These are phyloP conservation scores for Saprolegnia diclina DNA, from an alignment of 352 stramenopile genomes.

Conservation along the genomic window DNA sequence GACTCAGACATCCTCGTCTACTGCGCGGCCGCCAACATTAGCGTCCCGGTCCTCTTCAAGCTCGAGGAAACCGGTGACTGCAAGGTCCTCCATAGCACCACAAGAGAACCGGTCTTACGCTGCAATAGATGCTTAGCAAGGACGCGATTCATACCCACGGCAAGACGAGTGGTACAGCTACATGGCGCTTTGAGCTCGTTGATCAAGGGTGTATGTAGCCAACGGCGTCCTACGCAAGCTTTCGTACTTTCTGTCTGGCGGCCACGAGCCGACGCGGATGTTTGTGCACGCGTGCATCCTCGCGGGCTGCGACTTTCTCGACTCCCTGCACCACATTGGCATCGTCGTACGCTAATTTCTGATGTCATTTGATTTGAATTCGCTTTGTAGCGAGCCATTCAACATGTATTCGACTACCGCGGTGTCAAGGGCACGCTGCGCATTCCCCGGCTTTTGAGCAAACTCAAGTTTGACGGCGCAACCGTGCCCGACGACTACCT, in stretches of 20 bases:
- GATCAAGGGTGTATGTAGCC: conserved; percentile 24
- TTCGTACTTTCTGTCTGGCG: conserved; percentile 45
- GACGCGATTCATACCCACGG: conserved; percentile 47
- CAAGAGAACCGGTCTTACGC: not conserved
- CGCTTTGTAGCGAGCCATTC: conserved; percentile 48
- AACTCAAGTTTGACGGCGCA: conserved; percentile 42
- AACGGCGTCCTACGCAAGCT: conserved; percentile 64
- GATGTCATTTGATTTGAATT: not conserved
- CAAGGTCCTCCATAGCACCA: conserved; percentile 33
- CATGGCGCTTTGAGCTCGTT: not conserved
- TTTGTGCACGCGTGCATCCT: conserved; percentile 75
- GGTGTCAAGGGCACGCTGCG: conserved; percentile 48
- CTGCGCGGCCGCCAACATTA: conserved; percentile 47
- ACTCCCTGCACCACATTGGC: conserved; percentile 69
- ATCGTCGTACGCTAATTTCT: conserved; percentile 45
- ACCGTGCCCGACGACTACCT: conserved; percentile 50
- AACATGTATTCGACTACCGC: conserved; percentile 69
- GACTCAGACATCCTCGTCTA: conserved; percentile 79
- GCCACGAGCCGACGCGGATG: conserved; percentile 60
- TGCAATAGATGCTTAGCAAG: conserved; percentile 43
- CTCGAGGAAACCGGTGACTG: conserved; percentile 55
- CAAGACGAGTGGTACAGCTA: conserved; percentile 34
- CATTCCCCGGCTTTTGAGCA: conserved; percentile 55
- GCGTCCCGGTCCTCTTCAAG: conserved; percentile 59
- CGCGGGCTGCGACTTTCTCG: conserved; percentile 68